phyloP scores from a whole-genome alignment of 257 asterid genomes.

The Echites panduratus region DNA sequence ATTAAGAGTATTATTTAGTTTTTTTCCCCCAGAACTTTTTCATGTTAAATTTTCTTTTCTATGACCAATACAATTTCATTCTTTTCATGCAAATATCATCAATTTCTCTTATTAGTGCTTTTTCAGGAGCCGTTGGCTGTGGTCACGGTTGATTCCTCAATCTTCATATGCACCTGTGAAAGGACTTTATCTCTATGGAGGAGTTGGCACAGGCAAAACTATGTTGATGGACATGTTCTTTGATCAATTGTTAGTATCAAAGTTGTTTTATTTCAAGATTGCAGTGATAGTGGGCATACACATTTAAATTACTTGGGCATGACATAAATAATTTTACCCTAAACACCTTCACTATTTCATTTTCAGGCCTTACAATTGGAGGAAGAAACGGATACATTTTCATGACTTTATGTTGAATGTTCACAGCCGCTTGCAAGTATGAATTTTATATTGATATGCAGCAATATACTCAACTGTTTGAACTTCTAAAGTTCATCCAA shows the following conservation, averaged over 20 bases:
- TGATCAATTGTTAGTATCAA: constrained; percentile 54
- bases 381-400: constrained; percentile 94
- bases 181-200: constrained; percentile 95
- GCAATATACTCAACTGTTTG: not conserved
- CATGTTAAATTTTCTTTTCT: constrained; percentile 4
- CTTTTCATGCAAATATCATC: not conserved
- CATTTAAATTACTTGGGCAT: not conserved
- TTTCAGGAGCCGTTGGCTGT: constrained; percentile 87
- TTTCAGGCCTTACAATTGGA: constrained; percentile 77
- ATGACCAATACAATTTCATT: not conserved
- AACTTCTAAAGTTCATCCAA: not conserved
- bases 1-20: not conserved
- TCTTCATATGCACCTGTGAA: constrained; percentile 59
- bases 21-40: not conserved
- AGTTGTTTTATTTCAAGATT: not conserved
- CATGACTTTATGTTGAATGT: constrained; percentile 92
- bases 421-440: constrained; percentile 87
- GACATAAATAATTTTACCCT: not conserved
- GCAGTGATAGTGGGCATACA: not conserved
- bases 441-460: not conserved
- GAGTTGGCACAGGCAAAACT: constrained; percentile 97
- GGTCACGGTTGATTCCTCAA: constrained; percentile 82
- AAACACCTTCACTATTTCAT: constrained; percentile 2
- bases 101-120: not conserved
- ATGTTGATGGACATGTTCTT: constrained; percentile 92